Evolutionary conservation across 441 rosid species (phyloP), one percentile per base, ranked within the genome.

Genomic region (Adansonia grandidieri): DNA sequence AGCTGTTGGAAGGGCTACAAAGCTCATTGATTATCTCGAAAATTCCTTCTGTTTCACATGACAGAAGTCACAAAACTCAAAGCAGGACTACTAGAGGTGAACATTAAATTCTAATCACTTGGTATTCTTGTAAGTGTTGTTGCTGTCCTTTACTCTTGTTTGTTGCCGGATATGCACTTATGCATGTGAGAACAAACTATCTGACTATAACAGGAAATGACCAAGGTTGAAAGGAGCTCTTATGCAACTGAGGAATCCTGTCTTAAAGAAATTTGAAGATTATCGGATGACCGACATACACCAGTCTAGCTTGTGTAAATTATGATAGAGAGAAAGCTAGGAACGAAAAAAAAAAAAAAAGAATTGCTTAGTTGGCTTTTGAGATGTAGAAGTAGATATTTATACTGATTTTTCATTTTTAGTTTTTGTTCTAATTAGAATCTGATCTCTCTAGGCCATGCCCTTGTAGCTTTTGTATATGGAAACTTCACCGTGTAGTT

Each of bases 1-100:
- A 97, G 99, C 87, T 97, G 73, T 87, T 97, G 79, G 99, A 97
- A 86, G 98, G 99, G 78, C 83, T 97, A 53, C 99, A 97, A 85
- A 89, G 96, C 81, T 97, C 99, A 15, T 80, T 95, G 90, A 86
- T 89, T 84, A 85, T 90, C 78, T 86, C 97, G 7, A 97, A 97
- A 86, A 88, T 89, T 68, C 99, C 97, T 3, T 89, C 97, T 2
- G 84, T 86, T 50, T 89, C 88, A 8, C 92, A 90, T 79, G 95
- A 89, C 77, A 97, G 75, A 87, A 86, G 89, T 78, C 91, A 87
- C 73, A 95, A 82, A 87, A 89, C 78, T 84, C 89, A 80, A 82
- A 84, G 60, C 83, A 89, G 84, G 86, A 86, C 77, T 80, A 82
- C 84, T 44, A 90, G 87, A 89, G 98, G 98, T 94, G 76, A 84